Base-by-base conservation (phyloP, 2,329 filamentous ascomycete species). In the Escovopsis sp. region DNA sequence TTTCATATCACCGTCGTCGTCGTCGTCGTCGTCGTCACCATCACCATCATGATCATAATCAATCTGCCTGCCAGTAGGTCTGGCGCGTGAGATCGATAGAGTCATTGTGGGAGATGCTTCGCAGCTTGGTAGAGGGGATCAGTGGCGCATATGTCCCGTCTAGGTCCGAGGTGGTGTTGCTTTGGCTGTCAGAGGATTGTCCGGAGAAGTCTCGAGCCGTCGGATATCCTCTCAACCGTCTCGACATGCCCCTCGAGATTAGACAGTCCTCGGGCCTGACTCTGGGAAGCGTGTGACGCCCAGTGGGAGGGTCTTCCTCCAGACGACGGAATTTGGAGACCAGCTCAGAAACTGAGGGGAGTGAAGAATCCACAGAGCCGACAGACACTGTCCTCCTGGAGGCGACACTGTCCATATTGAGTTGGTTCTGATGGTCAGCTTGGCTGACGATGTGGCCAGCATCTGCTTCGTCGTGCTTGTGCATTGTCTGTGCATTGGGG, bases 311-410 rank as follows among this genome's bases (percentile, higher is more conserved):
- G 33, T 37, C 16, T n/a, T 46, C 47, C 29, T 43, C 45, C 48
- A 53, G 47, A 5, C 45, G 46, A 16, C 50, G 45, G 34, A 53
- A 53, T 30, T 50, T 53, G 25, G 40, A 51, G 16, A 53, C 51
- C 7, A 53, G 48, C 35, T 52, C 50, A 16, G 51, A 52, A 13
- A 53, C 51, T 5, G 51, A 53, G 32, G 47, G 44, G 12, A 47
- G 41, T 11, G 39, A 42, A 3, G 46, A 44, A n/a, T 45, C 42
- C 6, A 32, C 30, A 34, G 40, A 36, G 11, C n/a, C 33, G 5
- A 39, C 33, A 9, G 33, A 31, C 7, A 37, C 40, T 12, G 42
- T 46, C 35, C 33, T 35, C 5, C 39, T 20, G 6, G 32, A 35
- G 3, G 13, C n/a, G 8, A 6, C n/a, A 13, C 4, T 14, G 8